Percentiles rank a stretch among this genome's conserved stretches.
phyloP scores from a whole-genome alignment of 257 asterid species.

The Solanum etuberosum region DNA sequence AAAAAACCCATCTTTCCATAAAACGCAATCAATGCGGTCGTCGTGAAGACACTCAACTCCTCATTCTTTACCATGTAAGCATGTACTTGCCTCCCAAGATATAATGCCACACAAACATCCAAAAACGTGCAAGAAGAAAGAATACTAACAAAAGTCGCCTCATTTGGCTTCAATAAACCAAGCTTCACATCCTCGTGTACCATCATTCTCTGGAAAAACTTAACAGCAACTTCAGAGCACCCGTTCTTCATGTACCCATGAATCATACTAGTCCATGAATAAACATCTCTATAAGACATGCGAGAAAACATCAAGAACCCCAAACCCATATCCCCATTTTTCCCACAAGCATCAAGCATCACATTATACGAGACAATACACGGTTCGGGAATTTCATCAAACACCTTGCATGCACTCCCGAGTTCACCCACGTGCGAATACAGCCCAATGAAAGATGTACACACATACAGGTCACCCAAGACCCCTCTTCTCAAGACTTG shows the following conservation, averaged over 20 bases:
- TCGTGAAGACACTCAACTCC: conserved; percentile 48
- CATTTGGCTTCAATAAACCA: conserved; percentile 54
- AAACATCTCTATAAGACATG: conserved; percentile 55
- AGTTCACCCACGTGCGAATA: conserved; percentile 49
- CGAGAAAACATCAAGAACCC: conserved; percentile 35
- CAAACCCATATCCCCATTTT: conserved; percentile 47
- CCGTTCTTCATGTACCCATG: conserved; percentile 42
- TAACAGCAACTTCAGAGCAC: conserved; percentile 41
- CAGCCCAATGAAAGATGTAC: conserved; percentile 47
- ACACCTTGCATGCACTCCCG: conserved; percentile 42
- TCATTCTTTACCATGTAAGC: conserved; percentile 61
- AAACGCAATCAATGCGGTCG: conserved; percentile 54
- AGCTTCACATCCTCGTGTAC: conserved; percentile 20
- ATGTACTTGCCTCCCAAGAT: conserved; percentile 67
- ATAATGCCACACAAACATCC: conserved; percentile 32
- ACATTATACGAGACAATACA: conserved; percentile 60
- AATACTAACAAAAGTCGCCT: conserved; percentile 72
- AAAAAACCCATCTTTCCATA: conserved; percentile 40
- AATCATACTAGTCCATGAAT: conserved; percentile 82
- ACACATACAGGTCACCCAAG: conserved; percentile 50
- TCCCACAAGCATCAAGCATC: conserved; percentile 64
- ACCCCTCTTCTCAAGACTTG: conserved; percentile 65
- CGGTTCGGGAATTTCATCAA: conserved; percentile 57
- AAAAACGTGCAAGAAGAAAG: conserved; percentile 54
- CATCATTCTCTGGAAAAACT: conserved; percentile 52